Base-by-base conservation (phyloP, 2,329 filamentous ascomycete species). In the Leptosphaerulina australis region DNA sequence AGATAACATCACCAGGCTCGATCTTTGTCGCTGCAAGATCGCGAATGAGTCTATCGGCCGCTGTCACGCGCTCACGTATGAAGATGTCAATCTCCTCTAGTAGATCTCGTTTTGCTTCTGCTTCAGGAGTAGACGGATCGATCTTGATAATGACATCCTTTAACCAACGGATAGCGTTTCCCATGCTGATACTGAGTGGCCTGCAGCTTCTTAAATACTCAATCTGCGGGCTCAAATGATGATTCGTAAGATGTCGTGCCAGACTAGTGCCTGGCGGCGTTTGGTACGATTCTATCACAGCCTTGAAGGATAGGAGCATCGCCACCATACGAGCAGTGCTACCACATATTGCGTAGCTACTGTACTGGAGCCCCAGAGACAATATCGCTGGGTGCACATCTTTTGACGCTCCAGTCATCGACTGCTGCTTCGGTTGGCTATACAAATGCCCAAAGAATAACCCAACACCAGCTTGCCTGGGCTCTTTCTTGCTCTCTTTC, bases 101-200 rank as follows among this genome's bases (percentile, higher is more conserved):
- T 10, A 99, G 82, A 20, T 85, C 79, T 48, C 86, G 82, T 76
- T 96, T 97, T 20, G 92, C 92, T 37, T 90, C 85, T 15, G 84
- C 77, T 69, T 99, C 93, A 22, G 90, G 85, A 1, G 88, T 83
- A 62, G 92, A 88, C 30, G 93, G 91, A 64, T 97, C 91, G 50
- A 97, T 87, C 62, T 91, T 91, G 64, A 90, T 88, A 68, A 99
- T 93, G 66, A 91, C 85, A 37, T 96, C 84, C 78, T 99, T 99
- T 39, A 99, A 82, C 81, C 91, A 93, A 45, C 94, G 85, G 69
- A 99, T 96, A 26, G 91, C 91, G 72, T 97, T 99, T 53, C 94
- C 94, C 87, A 97, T 96, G 55, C 90, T 91, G 74, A 96, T 94
- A 60, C 90, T 95, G 76, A 99, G 89, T 25, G 94, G 92, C n/a